Conservation (phyloP, 2,329 filamentous ascomycete species). For the Colletotrichum shisoi region DNA sequence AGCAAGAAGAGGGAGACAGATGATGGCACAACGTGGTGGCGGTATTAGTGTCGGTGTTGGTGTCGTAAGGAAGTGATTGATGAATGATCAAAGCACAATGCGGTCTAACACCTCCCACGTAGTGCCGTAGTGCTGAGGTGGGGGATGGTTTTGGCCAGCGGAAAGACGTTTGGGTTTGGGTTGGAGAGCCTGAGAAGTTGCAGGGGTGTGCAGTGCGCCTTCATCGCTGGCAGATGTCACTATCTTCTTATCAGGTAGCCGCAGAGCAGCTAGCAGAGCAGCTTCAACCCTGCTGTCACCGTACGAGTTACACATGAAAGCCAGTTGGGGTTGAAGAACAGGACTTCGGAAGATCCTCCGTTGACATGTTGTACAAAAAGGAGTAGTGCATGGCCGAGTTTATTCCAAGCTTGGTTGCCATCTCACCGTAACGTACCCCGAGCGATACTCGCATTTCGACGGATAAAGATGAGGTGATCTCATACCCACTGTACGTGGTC, state of each 20-base stretch:
- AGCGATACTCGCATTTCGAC: too few species aligned
- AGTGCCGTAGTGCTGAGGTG: not conserved
- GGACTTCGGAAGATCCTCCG: not conserved
- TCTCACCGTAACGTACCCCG: too few species aligned
- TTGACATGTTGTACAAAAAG: too few species aligned
- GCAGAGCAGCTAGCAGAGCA: slow-evolving; percentile 2
- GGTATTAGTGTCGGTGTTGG: slow-evolving; percentile 3
- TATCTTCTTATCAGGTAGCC: slow-evolving; percentile 1
- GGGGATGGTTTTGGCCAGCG: slow-evolving; percentile 29
- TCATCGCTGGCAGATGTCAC: slow-evolving; percentile 8
- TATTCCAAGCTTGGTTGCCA: too few species aligned
- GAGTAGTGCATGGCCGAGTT: not conserved
- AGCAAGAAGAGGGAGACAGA: not conserved
- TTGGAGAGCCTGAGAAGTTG: slow-evolving; percentile 9
- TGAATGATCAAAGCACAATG: slow-evolving; percentile 8
- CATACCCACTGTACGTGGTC: too few species aligned
- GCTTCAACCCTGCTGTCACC: not conserved
- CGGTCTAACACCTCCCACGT: not conserved
- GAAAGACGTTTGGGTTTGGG: slow-evolving; percentile 8
- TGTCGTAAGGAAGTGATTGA: slow-evolving; percentile 17
- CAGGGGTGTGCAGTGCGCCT: slow-evolving; percentile 18
- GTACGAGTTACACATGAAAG: not conserved
- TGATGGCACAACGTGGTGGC: not conserved
- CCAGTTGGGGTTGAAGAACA: not conserved
- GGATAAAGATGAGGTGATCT: too few species aligned